A percentile compares a stretch with the other conserved stretches of the same genome.
Evolutionary conservation across 2,329 filamentous ascomycete species (phyloP).

Genomic region (Colletotrichum musicola): DNA sequence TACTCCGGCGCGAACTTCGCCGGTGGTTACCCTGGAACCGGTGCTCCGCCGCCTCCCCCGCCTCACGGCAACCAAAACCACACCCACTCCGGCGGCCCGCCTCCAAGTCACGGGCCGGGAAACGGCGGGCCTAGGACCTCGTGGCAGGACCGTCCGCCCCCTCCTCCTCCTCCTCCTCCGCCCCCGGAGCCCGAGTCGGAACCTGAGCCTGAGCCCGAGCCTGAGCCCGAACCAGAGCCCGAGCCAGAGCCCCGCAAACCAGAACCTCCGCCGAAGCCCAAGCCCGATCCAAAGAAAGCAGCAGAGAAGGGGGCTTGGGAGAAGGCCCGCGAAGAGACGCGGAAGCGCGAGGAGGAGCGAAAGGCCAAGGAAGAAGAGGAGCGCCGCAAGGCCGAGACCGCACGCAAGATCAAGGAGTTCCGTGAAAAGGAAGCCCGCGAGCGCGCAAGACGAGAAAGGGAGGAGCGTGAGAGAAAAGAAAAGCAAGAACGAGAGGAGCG

Average conservation of each 20-base stretch:
- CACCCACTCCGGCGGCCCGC: slow-evolving; percentile 34
- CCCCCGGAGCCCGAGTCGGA: slow-evolving; percentile 40
- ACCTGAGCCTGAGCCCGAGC: slow-evolving; percentile 36
- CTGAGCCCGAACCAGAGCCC: slow-evolving; percentile 40
- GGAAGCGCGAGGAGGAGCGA: slow-evolving; percentile 73
- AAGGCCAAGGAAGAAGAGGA: slow-evolving; percentile 72
- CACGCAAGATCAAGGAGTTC: slow-evolving; percentile 64
- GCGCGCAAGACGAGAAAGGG: slow-evolving; percentile 55
- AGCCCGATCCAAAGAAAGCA: slow-evolving; percentile 40
- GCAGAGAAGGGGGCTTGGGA: slow-evolving; percentile 43
- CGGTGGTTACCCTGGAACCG: slow-evolving; percentile 32
- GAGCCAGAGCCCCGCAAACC: slow-evolving; percentile 44
- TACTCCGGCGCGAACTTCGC: slow-evolving; percentile 35
- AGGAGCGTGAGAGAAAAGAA: slow-evolving; percentile 57
- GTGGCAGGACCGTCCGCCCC: slow-evolving; percentile 50
- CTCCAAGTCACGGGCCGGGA: slow-evolving; percentile 43
- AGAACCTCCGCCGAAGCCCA: slow-evolving; percentile 43
- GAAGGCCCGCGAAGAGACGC: slow-evolving; percentile 70
- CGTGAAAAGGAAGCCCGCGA: slow-evolving; percentile 68
- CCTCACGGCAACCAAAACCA: slow-evolving; percentile 39
- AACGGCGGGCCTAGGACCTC: slow-evolving; percentile 52
- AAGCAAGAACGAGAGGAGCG: slow-evolving; percentile 46
- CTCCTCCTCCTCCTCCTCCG: slow-evolving; percentile 38
- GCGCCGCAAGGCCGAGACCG: slow-evolving; percentile 68
- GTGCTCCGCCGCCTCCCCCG: slow-evolving; percentile 40